Evolutionary conservation across 345 rosid species (phyloP).

Genomic region (Populus davidiana): DNA sequence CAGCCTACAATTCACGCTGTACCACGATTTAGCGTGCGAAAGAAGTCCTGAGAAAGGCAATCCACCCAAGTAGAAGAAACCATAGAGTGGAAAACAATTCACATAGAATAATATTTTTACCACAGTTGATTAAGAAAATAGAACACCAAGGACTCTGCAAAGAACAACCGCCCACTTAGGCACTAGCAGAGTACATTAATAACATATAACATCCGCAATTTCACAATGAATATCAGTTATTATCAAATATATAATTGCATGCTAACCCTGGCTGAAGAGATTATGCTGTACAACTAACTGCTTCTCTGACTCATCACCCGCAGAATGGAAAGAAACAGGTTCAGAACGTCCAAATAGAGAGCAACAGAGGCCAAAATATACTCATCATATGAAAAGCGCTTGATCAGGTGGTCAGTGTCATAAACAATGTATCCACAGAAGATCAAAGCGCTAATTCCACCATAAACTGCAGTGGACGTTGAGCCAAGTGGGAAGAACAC

Average conservation of each 20-base stretch:
- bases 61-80: neutral
- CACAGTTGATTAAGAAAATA: conserved; percentile 2
- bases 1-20: neutral
- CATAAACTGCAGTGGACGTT: conserved; percentile 66
- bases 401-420: conserved; percentile 87
- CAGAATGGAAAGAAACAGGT: conserved; percentile 81
- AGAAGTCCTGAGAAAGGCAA: neutral
- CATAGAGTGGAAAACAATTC: too few relatives aligned
- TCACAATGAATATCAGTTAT: neutral
- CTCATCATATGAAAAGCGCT: conserved; percentile 88
- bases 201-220: conserved; percentile 11
- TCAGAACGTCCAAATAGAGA: conserved; percentile 87
- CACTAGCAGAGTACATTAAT: neutral
- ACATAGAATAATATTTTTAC: neutral
- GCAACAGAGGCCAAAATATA: conserved; percentile 86
- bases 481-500: conserved; percentile 87
- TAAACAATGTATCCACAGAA: conserved; percentile 90
- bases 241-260: neutral
- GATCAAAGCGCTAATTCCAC: conserved; percentile 76
- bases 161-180: neutral
- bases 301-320: conserved; percentile 67
- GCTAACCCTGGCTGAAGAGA: neutral
- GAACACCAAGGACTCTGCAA: neutral
- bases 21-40: neutral
- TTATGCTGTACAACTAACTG: conserved; percentile 34